These are phyloP conservation scores for Candida sp. DNA, from an alignment of 1,139 yeast species.

Conservation along the genomic window DNA sequence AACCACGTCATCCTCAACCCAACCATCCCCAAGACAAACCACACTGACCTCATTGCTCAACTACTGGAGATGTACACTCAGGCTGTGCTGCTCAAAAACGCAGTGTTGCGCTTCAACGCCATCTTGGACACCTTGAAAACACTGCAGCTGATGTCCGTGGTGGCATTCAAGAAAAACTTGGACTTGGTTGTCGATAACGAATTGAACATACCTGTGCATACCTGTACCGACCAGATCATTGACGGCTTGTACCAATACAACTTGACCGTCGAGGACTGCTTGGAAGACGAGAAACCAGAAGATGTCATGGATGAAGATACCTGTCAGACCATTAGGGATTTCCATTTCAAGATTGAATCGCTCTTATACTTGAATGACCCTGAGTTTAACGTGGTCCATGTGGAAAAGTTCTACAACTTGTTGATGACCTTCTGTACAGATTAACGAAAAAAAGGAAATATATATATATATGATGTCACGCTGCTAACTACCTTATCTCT, in stretches of 20 bases:
- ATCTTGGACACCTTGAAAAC: constrained; percentile 4
- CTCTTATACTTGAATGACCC: constrained; percentile 12
- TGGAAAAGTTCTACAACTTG: constrained; percentile 12
- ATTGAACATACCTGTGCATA: constrained; percentile 13
- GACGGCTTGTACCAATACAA: constrained; percentile 17
- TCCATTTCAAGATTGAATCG: constrained; percentile 12
- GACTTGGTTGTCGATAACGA: constrained; percentile 6
- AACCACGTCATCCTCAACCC: constrained; percentile 14
- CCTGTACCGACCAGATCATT: constrained; percentile 13
- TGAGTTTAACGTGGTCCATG: constrained; percentile 12
- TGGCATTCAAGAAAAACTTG: constrained; percentile 3
- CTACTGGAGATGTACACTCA: constrained; percentile 11
- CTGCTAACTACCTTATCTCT: no score
- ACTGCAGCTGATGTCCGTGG: constrained; percentile 5
- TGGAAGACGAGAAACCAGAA: constrained; percentile 1
- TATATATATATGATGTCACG: not conserved
- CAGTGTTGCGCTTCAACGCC: not conserved
- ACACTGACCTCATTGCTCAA: constrained; percentile 8
- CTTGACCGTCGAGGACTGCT: constrained; percentile 14
- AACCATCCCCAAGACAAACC: constrained; percentile 10
- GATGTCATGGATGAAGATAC: not conserved
- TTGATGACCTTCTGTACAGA: constrained; percentile 4
- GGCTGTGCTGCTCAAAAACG: constrained; percentile 8
- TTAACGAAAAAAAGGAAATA: not conserved
- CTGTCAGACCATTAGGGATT: constrained; percentile 11